Percentiles rank a stretch among this genome's conserved stretches.
These are phyloP conservation scores for Cryptococcus deneoformans DNA, from an alignment of 1,284 basidiomycete genomes.

Conservation along the genomic window DNA sequence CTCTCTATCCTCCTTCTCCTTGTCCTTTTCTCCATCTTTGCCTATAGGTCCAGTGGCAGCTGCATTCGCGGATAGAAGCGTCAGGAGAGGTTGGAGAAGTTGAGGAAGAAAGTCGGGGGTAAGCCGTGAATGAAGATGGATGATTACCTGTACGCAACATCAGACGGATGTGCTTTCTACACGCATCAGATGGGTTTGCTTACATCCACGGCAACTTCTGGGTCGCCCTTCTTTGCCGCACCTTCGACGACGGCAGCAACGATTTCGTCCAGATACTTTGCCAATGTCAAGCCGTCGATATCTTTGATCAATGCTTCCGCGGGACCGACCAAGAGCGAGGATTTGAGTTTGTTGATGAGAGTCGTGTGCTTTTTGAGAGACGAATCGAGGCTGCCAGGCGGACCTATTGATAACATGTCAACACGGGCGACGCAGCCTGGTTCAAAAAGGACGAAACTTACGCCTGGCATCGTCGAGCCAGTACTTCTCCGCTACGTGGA, in stretches of 20 bases:
- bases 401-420: slow-evolving; percentile 24
- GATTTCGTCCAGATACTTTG: slow-evolving; percentile 96
- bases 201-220: slow-evolving; percentile 89
- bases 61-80: slow-evolving; percentile 57
- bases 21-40: slow-evolving; percentile 58
- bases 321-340: slow-evolving; percentile 42
- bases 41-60: slow-evolving; percentile 6
- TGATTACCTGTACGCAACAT: slow-evolving; percentile 64
- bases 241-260: slow-evolving; percentile 85
- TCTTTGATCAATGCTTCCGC: slow-evolving; percentile 83
- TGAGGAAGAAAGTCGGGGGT: slow-evolving; percentile 70
- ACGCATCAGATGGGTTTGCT: slow-evolving; percentile 23
- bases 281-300: slow-evolving; percentile 79
- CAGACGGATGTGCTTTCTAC: not conserved
- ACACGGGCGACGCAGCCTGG: not conserved
- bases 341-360: slow-evolving; percentile 79
- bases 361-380: slow-evolving; percentile 92
- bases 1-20: slow-evolving; percentile 86
- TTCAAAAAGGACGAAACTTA: slow-evolving; percentile 18
- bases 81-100: slow-evolving; percentile 63
- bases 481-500: slow-evolving; percentile 40
- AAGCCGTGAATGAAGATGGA: slow-evolving; percentile 84
- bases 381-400: slow-evolving; percentile 64
- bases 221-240: slow-evolving; percentile 71
- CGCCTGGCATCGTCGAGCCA: slow-evolving; percentile 47